Conservation (phyloP, 2,329 filamentous ascomycete genomes). For the Hyphodiscus sp. region DNA sequence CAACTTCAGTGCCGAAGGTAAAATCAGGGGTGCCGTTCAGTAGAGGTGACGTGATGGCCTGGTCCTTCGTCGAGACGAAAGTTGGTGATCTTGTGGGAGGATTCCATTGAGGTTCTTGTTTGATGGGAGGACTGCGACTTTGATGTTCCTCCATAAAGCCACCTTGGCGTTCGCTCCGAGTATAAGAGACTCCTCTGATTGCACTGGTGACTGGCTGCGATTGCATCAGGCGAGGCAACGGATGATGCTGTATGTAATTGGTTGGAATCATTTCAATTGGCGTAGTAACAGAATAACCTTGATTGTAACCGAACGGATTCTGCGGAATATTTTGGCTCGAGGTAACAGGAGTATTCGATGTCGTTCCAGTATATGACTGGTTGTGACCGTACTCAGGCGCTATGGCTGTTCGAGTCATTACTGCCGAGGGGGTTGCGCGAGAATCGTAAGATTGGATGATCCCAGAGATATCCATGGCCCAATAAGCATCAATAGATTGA, state of each 20-base stretch:
- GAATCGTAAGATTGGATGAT: slow-evolving; percentile 44
- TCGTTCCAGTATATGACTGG: slow-evolving; percentile 37
- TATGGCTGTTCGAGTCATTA: slow-evolving; percentile 39
- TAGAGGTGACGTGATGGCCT: slow-evolving; percentile 6
- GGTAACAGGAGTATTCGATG: slow-evolving; percentile 37
- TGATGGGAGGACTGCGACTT: slow-evolving; percentile 33
- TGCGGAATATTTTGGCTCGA: slow-evolving; percentile 32
- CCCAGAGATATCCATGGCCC: slow-evolving; percentile 37
- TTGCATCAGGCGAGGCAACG: slow-evolving; percentile 27
- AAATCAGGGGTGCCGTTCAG: slow-evolving; percentile 33
- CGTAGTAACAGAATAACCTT: slow-evolving; percentile 26
- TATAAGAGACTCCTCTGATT: slow-evolving; percentile 24
- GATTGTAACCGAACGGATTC: slow-evolving; percentile 37
- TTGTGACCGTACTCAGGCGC: slow-evolving; percentile 42
- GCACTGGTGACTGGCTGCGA: slow-evolving; percentile 13
- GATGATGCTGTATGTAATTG: slow-evolving; percentile 27
- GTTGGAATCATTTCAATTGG: slow-evolving; percentile 23
- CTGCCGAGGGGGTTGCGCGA: slow-evolving; percentile 30
- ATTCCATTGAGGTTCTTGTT: slow-evolving; percentile 28
- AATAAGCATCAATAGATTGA: slow-evolving; percentile 20
- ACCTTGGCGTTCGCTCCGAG: slow-evolving; percentile 29
- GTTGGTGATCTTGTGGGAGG: slow-evolving; percentile 15
- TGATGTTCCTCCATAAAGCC: slow-evolving; percentile 26
- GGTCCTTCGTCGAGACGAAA: slow-evolving; percentile 10
- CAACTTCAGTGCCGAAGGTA: slow-evolving; percentile 74